Percentiles rank a stretch among this genome's conserved stretches.
These are phyloP conservation scores for Periconia sp. DNA, from an alignment of 2,329 filamentous ascomycete genomes.

Conservation along the genomic window DNA sequence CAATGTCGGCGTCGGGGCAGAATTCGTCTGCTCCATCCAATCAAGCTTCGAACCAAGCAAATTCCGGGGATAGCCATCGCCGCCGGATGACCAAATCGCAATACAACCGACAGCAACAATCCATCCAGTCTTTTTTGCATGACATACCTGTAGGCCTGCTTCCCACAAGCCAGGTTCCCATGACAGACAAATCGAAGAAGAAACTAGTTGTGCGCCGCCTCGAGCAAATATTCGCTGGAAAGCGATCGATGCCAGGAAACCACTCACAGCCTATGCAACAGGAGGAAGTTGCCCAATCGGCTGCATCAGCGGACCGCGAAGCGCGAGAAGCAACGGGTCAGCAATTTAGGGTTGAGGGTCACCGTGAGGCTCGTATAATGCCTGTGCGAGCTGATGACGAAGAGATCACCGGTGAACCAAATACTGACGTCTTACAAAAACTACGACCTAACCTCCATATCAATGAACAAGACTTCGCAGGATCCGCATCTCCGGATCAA, in stretches of 20 bases:
- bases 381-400: slow-evolving; percentile 15
- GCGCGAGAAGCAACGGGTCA: slow-evolving; percentile 46
- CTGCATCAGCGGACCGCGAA: slow-evolving; percentile 49
- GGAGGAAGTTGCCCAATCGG: slow-evolving; percentile 60
- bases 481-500: slow-evolving; percentile 61
- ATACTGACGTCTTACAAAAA: slow-evolving; percentile 21
- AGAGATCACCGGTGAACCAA: slow-evolving; percentile 9
- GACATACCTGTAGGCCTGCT: slow-evolving; percentile 72
- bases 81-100: slow-evolving; percentile 32
- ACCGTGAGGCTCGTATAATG: slow-evolving; percentile 52
- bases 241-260: slow-evolving; percentile 48
- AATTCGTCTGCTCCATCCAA: slow-evolving; percentile 44
- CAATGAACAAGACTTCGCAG: slow-evolving; percentile 28
- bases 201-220: slow-evolving; percentile 74
- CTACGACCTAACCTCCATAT: slow-evolving; percentile 18
- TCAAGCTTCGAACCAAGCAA: slow-evolving; percentile 19
- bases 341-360: slow-evolving; percentile 41
- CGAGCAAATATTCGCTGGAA: slow-evolving; percentile 81
- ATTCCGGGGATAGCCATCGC: slow-evolving; percentile 27
- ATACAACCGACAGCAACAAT: slow-evolving; percentile 45
- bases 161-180: slow-evolving; percentile 57
- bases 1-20: slow-evolving; percentile 55
- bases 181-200: slow-evolving; percentile 75
- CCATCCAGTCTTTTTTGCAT: slow-evolving; percentile 69
- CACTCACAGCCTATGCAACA: slow-evolving; percentile 57